A percentile compares a stretch with the other conserved stretches of the same genome.
phyloP scores from a whole-genome alignment of 2,329 filamentous ascomycete genomes.

The Neocucurbitaria cava region DNA sequence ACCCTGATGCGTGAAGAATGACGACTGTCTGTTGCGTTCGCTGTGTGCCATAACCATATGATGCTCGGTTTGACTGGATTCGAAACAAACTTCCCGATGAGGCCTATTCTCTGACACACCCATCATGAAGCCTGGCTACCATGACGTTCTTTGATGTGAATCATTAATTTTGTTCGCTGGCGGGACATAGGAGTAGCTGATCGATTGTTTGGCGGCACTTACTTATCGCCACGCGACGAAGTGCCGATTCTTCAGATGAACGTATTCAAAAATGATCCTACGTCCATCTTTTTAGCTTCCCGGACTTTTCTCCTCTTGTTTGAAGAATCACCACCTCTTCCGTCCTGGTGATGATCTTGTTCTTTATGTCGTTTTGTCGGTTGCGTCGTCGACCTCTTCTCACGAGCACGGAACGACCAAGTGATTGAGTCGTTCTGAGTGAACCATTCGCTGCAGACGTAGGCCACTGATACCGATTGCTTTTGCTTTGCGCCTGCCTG shows the following conservation, averaged over 20 bases:
- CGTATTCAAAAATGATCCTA: constrained; percentile 28
- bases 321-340: neutral
- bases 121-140: no score
- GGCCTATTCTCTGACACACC: no score
- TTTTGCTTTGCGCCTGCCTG: neutral
- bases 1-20: constrained; percentile 28
- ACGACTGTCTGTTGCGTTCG: constrained; percentile 17
- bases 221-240: neutral
- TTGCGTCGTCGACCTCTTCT: neutral
- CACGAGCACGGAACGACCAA: constrained; percentile 15
- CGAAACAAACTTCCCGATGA: no score
- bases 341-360: neutral
- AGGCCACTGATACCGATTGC: constrained; percentile 8
- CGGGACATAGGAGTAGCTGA: no score
- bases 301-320: constrained; percentile 33
- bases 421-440: neutral
- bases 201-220: neutral
- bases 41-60: no score
- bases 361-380: neutral
- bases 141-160: no score
- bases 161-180: no score
- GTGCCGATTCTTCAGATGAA: constrained; percentile 20
- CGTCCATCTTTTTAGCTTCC: constrained; percentile 23
- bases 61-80: no score
- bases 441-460: neutral